Evolutionary conservation across 2,329 filamentous ascomycete species (phyloP).

Genomic region (Trichoderma gracile): DNA sequence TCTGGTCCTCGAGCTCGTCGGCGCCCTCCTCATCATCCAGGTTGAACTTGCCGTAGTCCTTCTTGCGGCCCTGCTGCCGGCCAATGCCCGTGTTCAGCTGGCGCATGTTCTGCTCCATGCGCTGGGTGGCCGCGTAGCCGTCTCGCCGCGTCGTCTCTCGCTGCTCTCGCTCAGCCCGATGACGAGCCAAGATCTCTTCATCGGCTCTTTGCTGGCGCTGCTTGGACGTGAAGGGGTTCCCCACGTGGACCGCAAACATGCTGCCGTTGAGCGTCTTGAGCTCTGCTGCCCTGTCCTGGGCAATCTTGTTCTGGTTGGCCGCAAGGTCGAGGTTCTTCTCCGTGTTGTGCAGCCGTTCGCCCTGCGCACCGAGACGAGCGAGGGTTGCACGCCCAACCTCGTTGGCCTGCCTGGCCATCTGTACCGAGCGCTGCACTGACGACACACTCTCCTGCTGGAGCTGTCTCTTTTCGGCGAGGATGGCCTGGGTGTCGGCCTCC

Average conservation of each 20-base stretch:
- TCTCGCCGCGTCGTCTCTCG: constrained; percentile 62
- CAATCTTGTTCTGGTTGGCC: constrained; percentile 71
- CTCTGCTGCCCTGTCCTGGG: constrained; percentile 78
- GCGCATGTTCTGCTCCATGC: constrained; percentile 54
- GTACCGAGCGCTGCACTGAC: constrained; percentile 43
- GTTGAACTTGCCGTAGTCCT: constrained; percentile 64
- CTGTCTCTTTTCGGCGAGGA: constrained; percentile 56
- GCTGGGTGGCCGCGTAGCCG: constrained; percentile 52
- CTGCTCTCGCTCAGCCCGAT: constrained; percentile 64
- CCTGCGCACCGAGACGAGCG: constrained; percentile 72
- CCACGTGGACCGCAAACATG: constrained; percentile 85
- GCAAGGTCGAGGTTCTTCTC: constrained; percentile 82
- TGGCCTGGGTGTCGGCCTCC: constrained; percentile 66
- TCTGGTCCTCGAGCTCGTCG: constrained; percentile 50
- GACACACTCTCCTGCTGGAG: constrained; percentile 72
- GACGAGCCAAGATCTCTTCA: constrained; percentile 66
- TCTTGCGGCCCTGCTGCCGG: constrained; percentile 41
- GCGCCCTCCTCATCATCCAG: constrained; percentile 69
- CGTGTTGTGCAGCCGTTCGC: constrained; percentile 77
- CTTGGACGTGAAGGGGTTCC: constrained; percentile 74
- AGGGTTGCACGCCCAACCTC: constrained; percentile 69
- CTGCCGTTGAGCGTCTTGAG: constrained; percentile 82
- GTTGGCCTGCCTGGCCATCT: constrained; percentile 47
- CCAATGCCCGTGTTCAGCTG: constrained; percentile 40
- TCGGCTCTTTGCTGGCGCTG: constrained; percentile 65